Percentiles rank a stretch among this genome's conserved stretches.
Conservation (phyloP, 129 eudicot genomes). For the Flaveria linearis region DNA sequence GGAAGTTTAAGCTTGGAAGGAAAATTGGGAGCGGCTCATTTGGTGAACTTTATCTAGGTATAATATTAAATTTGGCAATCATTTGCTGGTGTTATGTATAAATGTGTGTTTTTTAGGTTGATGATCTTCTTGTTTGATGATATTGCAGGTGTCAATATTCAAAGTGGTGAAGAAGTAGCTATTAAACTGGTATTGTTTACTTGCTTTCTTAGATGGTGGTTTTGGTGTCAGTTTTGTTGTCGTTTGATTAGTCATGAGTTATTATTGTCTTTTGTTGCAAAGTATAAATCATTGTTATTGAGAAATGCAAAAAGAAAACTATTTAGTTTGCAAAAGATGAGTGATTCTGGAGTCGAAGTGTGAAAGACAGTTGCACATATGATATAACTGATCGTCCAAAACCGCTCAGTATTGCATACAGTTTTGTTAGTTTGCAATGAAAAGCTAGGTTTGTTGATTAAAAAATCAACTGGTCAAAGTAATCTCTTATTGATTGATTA, state of each 20-base stretch:
- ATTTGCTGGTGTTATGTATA: background rate
- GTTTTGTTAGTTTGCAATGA: conserved; percentile 10
- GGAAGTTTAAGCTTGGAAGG: conserved; percentile 96
- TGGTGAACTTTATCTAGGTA: conserved; percentile 98
- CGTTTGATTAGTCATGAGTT: conserved; percentile 2
- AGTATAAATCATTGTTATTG: background rate
- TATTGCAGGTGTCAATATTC: conserved; percentile 77
- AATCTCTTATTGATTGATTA: background rate
- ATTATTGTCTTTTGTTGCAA: background rate
- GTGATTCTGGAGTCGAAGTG: background rate
- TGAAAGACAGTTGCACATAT: background rate
- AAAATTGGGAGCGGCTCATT: conserved; percentile 98
- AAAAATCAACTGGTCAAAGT: background rate
- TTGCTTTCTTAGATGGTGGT: background rate
- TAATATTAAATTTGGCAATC: background rate
- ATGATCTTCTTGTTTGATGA: conserved; percentile 25
- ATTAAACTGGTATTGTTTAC: conserved; percentile 70
- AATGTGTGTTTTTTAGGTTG: background rate
- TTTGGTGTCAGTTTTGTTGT: background rate
- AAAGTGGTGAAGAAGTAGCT: conserved; percentile 95
- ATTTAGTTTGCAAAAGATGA: background rate
- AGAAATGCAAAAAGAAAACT: background rate
- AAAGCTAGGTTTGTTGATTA: background rate
- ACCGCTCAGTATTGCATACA: background rate
- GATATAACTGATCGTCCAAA: background rate